A percentile compares a stretch with the other conserved stretches of the same genome.
Evolutionary conservation across 192 early-diverging fungal species (phyloP).

Genomic region (Podila epigama): DNA sequence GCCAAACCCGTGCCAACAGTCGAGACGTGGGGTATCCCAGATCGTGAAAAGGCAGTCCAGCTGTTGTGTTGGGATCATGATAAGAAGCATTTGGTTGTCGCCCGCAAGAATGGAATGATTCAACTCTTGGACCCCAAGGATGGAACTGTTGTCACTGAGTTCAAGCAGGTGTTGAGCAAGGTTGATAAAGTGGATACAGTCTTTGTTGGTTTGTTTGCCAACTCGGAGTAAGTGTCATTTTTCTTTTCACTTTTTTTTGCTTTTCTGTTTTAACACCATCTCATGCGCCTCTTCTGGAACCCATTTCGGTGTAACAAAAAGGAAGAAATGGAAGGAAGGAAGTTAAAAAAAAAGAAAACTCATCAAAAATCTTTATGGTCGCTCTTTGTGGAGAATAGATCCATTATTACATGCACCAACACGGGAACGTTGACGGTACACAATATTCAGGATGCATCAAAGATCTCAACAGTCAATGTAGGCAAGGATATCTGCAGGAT

Average conservation of each 20-base stretch:
- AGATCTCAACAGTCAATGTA: slow-evolving; percentile 41
- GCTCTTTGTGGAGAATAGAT: slow-evolving; percentile 5
- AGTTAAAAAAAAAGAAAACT: too few species aligned
- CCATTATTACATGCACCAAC: slow-evolving; percentile 36
- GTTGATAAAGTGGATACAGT: slow-evolving; percentile 42
- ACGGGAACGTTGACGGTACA: slow-evolving; percentile 29
- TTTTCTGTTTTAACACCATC: neutral
- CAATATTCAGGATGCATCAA: slow-evolving; percentile 20
- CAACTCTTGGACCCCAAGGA: slow-evolving; percentile 53
- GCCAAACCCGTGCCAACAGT: slow-evolving; percentile 17
- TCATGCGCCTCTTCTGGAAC: neutral
- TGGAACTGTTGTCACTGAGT: slow-evolving; percentile 38
- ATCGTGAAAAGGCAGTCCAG: slow-evolving; percentile 37
- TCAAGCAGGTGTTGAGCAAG: slow-evolving; percentile 37
- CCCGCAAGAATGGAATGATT: slow-evolving; percentile 60
- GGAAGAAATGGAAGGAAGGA: too few species aligned
- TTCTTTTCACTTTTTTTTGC: neutral
- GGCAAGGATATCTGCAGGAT: slow-evolving; percentile 69
- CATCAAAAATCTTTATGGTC: neutral
- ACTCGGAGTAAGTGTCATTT: slow-evolving; percentile 49
- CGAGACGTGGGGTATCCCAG: slow-evolving; percentile 48
- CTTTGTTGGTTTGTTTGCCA: slow-evolving; percentile 60
- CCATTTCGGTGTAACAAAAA: too few species aligned
- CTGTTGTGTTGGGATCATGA: slow-evolving; percentile 46
- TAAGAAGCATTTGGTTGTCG: slow-evolving; percentile 56